Evolutionary conservation across 257 asterid genomes (phyloP).

Genomic region (Ballota nigra): DNA sequence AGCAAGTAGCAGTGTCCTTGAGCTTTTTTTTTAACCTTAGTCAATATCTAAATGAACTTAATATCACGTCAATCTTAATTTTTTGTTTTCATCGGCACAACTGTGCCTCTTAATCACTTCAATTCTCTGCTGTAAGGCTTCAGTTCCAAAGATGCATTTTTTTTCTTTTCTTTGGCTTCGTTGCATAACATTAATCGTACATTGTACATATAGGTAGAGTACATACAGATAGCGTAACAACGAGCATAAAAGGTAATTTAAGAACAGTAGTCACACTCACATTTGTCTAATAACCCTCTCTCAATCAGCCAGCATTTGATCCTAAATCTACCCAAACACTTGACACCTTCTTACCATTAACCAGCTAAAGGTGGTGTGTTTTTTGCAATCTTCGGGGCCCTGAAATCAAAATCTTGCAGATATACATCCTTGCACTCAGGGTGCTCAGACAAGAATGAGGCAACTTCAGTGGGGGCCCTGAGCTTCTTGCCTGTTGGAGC

Average conservation of each 20-base stretch:
- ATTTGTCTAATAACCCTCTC: background rate
- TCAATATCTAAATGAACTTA: background rate
- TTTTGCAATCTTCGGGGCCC: constrained; percentile 39
- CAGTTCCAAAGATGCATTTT: background rate
- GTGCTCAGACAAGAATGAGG: constrained; percentile 29
- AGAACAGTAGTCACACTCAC: background rate
- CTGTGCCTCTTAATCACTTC: background rate
- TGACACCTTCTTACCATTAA: constrained; percentile 10
- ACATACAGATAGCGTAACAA: background rate
- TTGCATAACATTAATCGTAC: background rate
- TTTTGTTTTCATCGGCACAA: background rate
- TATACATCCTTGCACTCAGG: constrained; percentile 26
- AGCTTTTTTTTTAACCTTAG: background rate
- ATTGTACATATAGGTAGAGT: background rate
- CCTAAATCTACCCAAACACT: background rate
- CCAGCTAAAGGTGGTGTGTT: constrained; percentile 26
- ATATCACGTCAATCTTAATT: background rate
- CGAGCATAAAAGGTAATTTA: background rate
- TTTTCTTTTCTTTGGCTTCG: background rate
- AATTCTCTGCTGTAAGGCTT: background rate
- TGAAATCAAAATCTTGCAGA: constrained; percentile 39
- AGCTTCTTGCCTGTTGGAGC: constrained; percentile 43
- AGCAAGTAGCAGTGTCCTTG: background rate
- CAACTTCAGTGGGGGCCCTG: constrained; percentile 37
- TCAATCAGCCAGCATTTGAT: background rate